Base-by-base conservation (phyloP, 1,139 yeast genomes). In the Diutina siamensis region DNA sequence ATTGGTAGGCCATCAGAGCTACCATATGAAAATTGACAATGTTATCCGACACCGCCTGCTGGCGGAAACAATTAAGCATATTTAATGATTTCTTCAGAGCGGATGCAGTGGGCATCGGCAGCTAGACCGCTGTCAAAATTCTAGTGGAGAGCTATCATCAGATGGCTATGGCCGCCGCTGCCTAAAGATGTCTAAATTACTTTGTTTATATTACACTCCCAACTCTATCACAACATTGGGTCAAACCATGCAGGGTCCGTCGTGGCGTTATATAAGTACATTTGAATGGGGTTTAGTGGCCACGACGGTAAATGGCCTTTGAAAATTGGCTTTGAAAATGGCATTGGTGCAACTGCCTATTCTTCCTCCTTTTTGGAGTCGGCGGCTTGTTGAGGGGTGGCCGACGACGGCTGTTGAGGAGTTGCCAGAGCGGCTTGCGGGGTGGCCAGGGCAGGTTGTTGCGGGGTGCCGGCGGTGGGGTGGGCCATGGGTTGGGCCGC, bases 381-480 rank as follows among this genome's bases (percentile, higher is more conserved):
- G n/a, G 42, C 32, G 15, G 31, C 21, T n/a, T 15, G 42, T 17
- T 38, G 28, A 25, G 42, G 42, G 19, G 42, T 38, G 10, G 32
- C 42, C 32, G 22, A 27, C 19, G 42, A 15, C n/a, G 28, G 42
- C 13, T 25, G 42, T 25, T 38, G 42, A 7, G 42, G 42, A n/a
- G 42, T 38, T 9, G 31, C 42, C 33, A 21, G 42, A 12, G 42
- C 32, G 12, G 31, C 32, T 18, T 38, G 42, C 3, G 42, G 42
- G 3, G 42, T 38, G n/a, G 32, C 42, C 42, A 25, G 33, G 18
- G 33, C 42, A 15, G 42, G 42, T 15, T 38, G 42, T 38, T 38
- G 42, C 4, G 42, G 42, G 20, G 42, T 38, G 20, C 31, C 42
- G n/a, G 17, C 19, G 18, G 40, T 13, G 9, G 40, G n/a, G 40